Evolutionary conservation across 2,329 filamentous ascomycete species (phyloP).

Genomic region (Clarireedia monteithiana): DNA sequence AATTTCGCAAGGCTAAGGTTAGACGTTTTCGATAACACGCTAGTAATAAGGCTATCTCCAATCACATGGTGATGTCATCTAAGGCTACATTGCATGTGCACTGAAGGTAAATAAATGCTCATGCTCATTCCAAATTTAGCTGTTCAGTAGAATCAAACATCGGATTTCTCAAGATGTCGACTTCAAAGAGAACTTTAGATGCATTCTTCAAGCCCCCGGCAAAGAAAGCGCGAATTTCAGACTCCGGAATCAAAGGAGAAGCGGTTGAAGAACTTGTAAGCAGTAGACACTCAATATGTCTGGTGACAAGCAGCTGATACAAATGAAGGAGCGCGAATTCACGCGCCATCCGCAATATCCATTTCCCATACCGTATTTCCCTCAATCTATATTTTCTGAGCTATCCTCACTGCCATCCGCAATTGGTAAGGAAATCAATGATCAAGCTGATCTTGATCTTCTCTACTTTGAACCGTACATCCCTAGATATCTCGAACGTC

Average conservation of each 20-base stretch:
- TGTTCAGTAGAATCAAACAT: not conserved
- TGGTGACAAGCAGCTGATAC: not conserved
- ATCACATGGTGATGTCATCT: conserved; percentile 5
- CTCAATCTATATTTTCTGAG: conserved; percentile 32
- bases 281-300: not conserved
- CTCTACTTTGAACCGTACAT: conserved; percentile 72
- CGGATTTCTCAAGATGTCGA: conserved; percentile 17
- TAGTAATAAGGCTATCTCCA: not conserved
- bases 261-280: not conserved
- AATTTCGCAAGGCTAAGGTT: conserved; percentile 5
- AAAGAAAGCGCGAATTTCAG: conserved; percentile 32
- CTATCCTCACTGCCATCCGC: conserved; percentile 41
- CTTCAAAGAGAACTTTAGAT: conserved; percentile 57
- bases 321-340: conserved; percentile 13
- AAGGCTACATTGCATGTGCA: conserved; percentile 10
- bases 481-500: conserved; percentile 43
- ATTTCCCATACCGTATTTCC: conserved; percentile 40
- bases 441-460: conserved; percentile 64
- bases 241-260: conserved; percentile 1
- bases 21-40: not conserved
- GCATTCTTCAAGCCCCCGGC: conserved; percentile 53
- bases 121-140: not conserved
- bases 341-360: conserved; percentile 41
- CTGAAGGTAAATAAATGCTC: not conserved
- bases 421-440: conserved; percentile 48